Base-by-base conservation (phyloP, 106 monocot species). In the Amphibolis antarctica region DNA sequence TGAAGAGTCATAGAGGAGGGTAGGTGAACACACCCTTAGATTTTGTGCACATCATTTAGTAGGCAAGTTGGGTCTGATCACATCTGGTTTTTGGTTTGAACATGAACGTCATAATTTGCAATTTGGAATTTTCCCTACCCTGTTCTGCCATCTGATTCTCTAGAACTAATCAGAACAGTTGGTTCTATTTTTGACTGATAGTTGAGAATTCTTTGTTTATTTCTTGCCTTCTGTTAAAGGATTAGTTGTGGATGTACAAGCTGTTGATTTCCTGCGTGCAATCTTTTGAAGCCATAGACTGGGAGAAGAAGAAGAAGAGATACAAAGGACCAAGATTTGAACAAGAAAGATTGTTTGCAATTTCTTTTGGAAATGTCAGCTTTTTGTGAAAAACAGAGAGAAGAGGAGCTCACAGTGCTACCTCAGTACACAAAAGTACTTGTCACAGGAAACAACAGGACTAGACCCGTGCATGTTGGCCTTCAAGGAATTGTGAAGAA, bases 401-500 rank as follows among this genome's bases (percentile, higher is more conserved):
- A 75, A 44, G 75, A 69, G n/a, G 75, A 75, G 45, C 75, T 69
- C 3, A 20, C 69, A 15, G 75, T 75, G 30, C 75, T 75, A 4
- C 75, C 63, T 27, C 59, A 58, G 28, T 62, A 75, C 30, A 75
- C 75, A 3, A 75, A 75, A 31, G 75, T 75, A 18, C 53, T 75
- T 26, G 75, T 75, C 60, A 75, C 75, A 5, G 75, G 75, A 45
- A 75, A 75, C 55, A 68, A 75, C 68, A 75, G 75, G 42, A 75
- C 75, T 43, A 75, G 59, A 61, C 63, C 75, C 55, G 68, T 69
- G 12, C 63, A 68, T 42, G 69, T 75, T 55, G 75, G 75, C 9
- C 68, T 75, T 1, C 69, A 75, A 45, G 75, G 75, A 18, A 53
- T 75, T 53, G 69, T 75, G 30, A 75, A 75, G 75, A 69, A 75